Evolutionary conservation across 2,329 filamentous ascomycete genomes (phyloP), one percentile per base, ranked within the genome.

Genomic region (Colletotrichum kahawae): DNA sequence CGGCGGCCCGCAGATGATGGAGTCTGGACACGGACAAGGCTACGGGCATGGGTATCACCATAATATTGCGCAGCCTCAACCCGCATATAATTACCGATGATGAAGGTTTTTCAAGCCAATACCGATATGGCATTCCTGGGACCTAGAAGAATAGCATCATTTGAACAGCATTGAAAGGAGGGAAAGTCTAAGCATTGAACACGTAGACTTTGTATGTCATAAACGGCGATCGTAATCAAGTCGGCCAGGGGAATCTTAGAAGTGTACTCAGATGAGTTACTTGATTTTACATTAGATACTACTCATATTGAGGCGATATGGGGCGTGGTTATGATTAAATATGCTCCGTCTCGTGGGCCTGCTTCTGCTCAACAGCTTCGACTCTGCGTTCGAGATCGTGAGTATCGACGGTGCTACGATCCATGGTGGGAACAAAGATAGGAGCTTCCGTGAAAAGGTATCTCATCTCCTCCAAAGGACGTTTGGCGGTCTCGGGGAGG

Each of bases 391-490:
- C 91, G 51, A 94, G 80, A 80, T 94, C 92, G 77, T 87, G 85
- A 7, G 77, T 57, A 21, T 74, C 80, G 71, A 84, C 82, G 18
- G 80, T 79, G 12, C 84, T 84, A 67, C 87, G 88, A 77, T 90
- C 87, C 83, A 90, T 90, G 6, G 87, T 87, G 14, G 36, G 92
- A 6, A 94, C 90, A 78, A 94, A 90, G 79, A 89, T 86, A 3
- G 92, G 92, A 0, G 92, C 90, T 79, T 93, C 87, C n/a, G 88
- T 90, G 82, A 93, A 93, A 59, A 93, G 85, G 71, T 90, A 89
- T 77, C 92, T 91, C 92, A 93, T 93, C 83, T 93, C 92, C 79
- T 94, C 93, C 2, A 94, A 87, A 1, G 92, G 90, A 18, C 91
- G 85, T 77, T 89, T 90, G 68, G 88, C 89, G 0, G 93, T 94